Conservation (phyloP, 2,329 filamentous ascomycete genomes). For the Scopulariopsis brevicaulis region DNA sequence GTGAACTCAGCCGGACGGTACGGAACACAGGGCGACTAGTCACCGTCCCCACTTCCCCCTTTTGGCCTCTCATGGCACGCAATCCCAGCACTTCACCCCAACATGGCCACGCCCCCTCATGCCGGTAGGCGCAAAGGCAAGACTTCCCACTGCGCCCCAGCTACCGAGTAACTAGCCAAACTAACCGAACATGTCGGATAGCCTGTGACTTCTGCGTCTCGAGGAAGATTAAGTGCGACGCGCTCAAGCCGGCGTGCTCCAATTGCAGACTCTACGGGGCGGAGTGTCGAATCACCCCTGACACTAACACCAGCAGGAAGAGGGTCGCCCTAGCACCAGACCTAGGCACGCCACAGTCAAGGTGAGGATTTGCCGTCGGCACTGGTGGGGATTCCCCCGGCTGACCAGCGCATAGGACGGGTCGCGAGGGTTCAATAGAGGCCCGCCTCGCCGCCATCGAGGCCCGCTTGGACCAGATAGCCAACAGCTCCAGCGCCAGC, state of each 20-base stretch:
- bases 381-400: neutral
- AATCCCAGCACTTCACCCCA: too few species aligned
- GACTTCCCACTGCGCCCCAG: neutral
- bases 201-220: conserved; percentile 29
- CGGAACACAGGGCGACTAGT: too few species aligned
- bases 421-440: neutral
- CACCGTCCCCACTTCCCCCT: too few species aligned
- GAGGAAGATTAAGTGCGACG: conserved; percentile 35
- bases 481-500: neutral
- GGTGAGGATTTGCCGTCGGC: neutral
- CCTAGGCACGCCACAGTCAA: neutral
- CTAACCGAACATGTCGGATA: neutral
- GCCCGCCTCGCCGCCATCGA: neutral
- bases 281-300: conserved; percentile 14
- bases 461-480: neutral
- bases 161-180: neutral
- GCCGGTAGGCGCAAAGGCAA: neutral
- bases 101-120: neutral
- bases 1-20: too few species aligned
- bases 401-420: neutral
- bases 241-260: conserved; percentile 28
- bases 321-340: neutral
- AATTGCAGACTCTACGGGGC: conserved; percentile 30
- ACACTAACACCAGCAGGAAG: neutral
- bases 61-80: too few species aligned